Base-by-base conservation (phyloP, 768 basidiomycete species). In the Kwoniella sp. region DNA sequence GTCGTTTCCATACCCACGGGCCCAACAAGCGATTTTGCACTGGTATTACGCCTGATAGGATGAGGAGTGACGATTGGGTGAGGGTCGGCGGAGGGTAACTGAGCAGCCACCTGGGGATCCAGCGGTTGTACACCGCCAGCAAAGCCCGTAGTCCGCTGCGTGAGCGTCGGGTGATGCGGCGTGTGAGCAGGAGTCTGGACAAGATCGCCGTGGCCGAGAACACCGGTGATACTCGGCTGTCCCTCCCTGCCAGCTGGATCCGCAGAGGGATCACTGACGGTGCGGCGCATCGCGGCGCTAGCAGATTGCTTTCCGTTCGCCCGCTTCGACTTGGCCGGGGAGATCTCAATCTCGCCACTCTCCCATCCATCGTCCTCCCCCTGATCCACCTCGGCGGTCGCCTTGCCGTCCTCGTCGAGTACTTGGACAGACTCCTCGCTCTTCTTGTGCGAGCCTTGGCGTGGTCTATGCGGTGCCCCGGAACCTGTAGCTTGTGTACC, bases 351-450 rank as follows among this genome's bases (percentile, higher is more conserved):
- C 31, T 50, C 50, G 8, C 54, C 63, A 3, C 49, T 53, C 5
- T 53, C 61, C 23, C 60, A 64, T 8, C 60, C 65, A 37, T 50
- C 50, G 36, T 67, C 70, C 37, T 69, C 64, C 6, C 52, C 58
- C 23, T 50, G 50, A 5, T 45, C 61, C 8, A 32, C 42, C n/a
- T 54, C 55, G 33, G 20, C 41, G 5, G 33, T 36, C 23, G 36
- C 52, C 46, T 56, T 20, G 5, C 53, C 58, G 20, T 63, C 53
- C 20, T 52, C 53, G 15, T 39, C 29, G 3, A 60, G 44, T 19
- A 57, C 39, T 46, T 48, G 49, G 17, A 54, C 61, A 23, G 57
- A 51, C n/a, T 58, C 54, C 19, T 51, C 60, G 1, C 46, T 53
- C 36, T 49, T 36, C 28, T 53, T 53, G 10, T 47, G 34, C n/a